A percentile compares a stretch with the other conserved stretches of the same genome.
Conservation (phyloP, 352 stramenopile genomes). For the Halophytophthora batemanensis region DNA sequence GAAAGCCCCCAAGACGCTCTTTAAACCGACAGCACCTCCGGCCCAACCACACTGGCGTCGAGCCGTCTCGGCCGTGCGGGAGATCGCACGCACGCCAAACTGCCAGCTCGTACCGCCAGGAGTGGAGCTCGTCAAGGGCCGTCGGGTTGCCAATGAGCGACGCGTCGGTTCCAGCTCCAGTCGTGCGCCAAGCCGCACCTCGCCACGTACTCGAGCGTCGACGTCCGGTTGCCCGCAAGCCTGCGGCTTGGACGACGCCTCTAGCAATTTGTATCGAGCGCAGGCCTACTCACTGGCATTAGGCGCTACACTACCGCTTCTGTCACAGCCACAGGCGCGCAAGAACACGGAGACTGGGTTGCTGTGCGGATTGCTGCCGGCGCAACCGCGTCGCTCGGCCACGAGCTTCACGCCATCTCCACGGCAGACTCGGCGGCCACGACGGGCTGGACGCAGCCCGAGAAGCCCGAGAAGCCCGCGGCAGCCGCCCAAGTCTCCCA, state of each 20-base stretch:
- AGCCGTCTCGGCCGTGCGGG: slow-evolving; percentile 13
- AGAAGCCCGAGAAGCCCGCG: no score
- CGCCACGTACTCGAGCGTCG: no score
- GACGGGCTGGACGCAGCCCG: no score
- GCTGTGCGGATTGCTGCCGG: slow-evolving; percentile 32
- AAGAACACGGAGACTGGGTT: slow-evolving; percentile 1
- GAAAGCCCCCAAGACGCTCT: neutral
- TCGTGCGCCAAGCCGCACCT: no score
- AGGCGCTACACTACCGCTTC: neutral
- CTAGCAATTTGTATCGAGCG: no score
- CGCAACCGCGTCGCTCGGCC: slow-evolving; percentile 11
- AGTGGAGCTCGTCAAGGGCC: slow-evolving; percentile 16
- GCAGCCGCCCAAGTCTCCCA: no score
- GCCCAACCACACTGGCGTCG: slow-evolving; percentile 10
- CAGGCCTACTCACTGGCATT: neutral
- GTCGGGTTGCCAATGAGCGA: neutral
- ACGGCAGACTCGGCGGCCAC: no score
- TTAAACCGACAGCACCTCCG: slow-evolving; percentile 6
- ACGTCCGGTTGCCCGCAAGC: no score
- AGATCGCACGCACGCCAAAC: neutral
- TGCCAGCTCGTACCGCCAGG: slow-evolving; percentile 7
- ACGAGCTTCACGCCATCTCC: neutral
- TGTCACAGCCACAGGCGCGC: neutral
- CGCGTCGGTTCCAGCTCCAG: no score
- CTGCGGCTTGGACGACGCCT: no score